Percentiles rank a stretch among this genome's conserved stretches.
Conservation (phyloP, 106 monocot species). For the Dendrobium catenatum region DNA sequence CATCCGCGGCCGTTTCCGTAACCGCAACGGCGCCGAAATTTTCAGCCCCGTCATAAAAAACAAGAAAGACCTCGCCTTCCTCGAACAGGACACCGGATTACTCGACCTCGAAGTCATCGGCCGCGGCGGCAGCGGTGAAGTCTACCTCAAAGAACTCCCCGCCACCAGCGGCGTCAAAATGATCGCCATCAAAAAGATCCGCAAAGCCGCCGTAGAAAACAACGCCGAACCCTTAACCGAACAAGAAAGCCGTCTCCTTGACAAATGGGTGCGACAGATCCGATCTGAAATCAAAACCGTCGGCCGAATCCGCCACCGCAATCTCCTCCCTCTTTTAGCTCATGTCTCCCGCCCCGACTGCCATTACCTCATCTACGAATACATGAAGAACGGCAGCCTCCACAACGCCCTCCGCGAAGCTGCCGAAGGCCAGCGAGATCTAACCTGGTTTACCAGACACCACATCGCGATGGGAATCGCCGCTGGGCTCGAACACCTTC, state of each 20-base stretch:
- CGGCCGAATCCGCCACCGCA: constrained; percentile 67
- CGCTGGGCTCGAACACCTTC: constrained; percentile 65
- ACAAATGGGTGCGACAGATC: constrained; percentile 51
- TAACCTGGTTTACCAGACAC: constrained; percentile 38
- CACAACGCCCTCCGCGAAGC: constrained; percentile 27
- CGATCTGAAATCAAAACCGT: constrained; percentile 60
- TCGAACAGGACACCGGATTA: constrained; percentile 53
- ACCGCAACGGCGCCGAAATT: constrained; percentile 24
- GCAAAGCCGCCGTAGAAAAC: background rate
- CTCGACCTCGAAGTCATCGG: constrained; percentile 53
- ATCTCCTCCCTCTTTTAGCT: constrained; percentile 66
- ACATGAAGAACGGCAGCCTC: constrained; percentile 80
- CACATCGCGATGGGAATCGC: constrained; percentile 41
- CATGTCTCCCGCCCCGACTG: constrained; percentile 50
- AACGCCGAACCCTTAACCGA: background rate
- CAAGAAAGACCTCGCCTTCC: constrained; percentile 41
- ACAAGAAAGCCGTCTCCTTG: constrained; percentile 40
- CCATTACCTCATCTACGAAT: constrained; percentile 72
- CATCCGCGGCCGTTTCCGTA: constrained; percentile 36
- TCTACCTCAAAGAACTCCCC: constrained; percentile 39
- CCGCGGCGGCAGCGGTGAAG: constrained; percentile 63
- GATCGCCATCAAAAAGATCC: constrained; percentile 5
- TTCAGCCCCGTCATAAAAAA: constrained; percentile 51
- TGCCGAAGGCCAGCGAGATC: constrained; percentile 9
- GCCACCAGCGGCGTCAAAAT: background rate